phyloP scores from a whole-genome alignment of 805 yeast species.

The Yarrowia deformans region DNA sequence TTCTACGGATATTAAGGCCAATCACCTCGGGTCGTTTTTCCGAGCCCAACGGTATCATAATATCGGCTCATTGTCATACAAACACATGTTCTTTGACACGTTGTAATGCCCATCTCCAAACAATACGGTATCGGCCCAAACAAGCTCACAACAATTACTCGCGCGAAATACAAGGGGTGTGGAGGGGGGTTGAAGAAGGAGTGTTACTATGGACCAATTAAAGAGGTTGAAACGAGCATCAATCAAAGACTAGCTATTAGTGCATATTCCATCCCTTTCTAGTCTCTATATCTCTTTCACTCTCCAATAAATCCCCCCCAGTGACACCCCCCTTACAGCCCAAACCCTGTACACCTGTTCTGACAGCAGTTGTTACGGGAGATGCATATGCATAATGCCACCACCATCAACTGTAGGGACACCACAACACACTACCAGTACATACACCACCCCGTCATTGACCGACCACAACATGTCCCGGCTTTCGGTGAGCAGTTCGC shows the following conservation, averaged over 20 bases:
- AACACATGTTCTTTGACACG: no score
- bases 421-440: slow-evolving; percentile 14
- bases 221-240: neutral
- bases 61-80: no score
- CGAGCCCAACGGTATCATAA: no score
- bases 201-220: no score
- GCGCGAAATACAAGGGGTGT: slow-evolving; percentile 20
- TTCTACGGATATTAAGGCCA: no score
- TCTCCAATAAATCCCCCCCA: neutral
- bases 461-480: slow-evolving; percentile 32
- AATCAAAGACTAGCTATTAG: no score
- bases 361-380: neutral
- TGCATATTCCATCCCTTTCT: no score
- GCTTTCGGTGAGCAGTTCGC: slow-evolving; percentile 36
- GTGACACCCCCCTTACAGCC: neutral
- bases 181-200: no score
- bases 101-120: no score
- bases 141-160: slow-evolving; percentile 17
- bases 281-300: no score
- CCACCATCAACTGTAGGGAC: slow-evolving; percentile 13
- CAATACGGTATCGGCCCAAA: neutral
- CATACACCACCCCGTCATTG: slow-evolving; percentile 14
- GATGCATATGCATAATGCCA: slow-evolving; percentile 23
- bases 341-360: slow-evolving; percentile 23
- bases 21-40: no score